phyloP scores from a whole-genome alignment of 2,329 filamentous ascomycete genomes.

The Pseudogymnoascus sp. region DNA sequence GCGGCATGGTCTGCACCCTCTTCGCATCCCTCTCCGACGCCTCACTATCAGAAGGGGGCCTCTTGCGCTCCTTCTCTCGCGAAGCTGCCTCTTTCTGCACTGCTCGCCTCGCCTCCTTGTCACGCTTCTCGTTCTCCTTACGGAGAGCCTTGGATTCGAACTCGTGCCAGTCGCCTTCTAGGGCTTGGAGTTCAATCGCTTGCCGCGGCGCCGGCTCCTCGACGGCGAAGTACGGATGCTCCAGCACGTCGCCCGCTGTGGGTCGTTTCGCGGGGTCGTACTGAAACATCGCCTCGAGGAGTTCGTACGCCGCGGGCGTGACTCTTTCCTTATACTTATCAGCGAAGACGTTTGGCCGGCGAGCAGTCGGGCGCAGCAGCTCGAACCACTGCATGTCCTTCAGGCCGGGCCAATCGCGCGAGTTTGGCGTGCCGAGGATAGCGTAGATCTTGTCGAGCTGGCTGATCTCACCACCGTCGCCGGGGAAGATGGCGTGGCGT shows the following conservation, averaged over 20 bases:
- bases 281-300: slow-evolving; percentile 75
- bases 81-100: slow-evolving; percentile 24
- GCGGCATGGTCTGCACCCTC: slow-evolving; percentile 14
- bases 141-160: slow-evolving; percentile 93
- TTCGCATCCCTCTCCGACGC: slow-evolving; percentile 23
- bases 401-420: slow-evolving; percentile 77
- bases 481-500: slow-evolving; percentile 85
- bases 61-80: slow-evolving; percentile 23
- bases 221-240: slow-evolving; percentile 77
- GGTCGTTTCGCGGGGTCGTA: slow-evolving; percentile 83
- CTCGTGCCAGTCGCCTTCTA: slow-evolving; percentile 96
- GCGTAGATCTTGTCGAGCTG: slow-evolving; percentile 97
- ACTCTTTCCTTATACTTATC: slow-evolving; percentile 74
- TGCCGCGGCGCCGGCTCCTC: slow-evolving; percentile 73
- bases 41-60: slow-evolving; percentile 19
- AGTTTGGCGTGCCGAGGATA: slow-evolving; percentile 79
- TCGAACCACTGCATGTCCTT: slow-evolving; percentile 98
- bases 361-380: slow-evolving; percentile 70
- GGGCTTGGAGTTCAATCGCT: slow-evolving; percentile 67
- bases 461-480: slow-evolving; percentile 89
- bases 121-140: slow-evolving; percentile 72
- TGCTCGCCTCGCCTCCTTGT: slow-evolving; percentile 32
- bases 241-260: slow-evolving; percentile 72
- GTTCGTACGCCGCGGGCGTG: slow-evolving; percentile 71
- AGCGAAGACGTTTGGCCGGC: slow-evolving; percentile 66